Evolutionary conservation across 192 early-diverging fungal genomes (phyloP).

Genomic region (Podila verticillata): DNA sequence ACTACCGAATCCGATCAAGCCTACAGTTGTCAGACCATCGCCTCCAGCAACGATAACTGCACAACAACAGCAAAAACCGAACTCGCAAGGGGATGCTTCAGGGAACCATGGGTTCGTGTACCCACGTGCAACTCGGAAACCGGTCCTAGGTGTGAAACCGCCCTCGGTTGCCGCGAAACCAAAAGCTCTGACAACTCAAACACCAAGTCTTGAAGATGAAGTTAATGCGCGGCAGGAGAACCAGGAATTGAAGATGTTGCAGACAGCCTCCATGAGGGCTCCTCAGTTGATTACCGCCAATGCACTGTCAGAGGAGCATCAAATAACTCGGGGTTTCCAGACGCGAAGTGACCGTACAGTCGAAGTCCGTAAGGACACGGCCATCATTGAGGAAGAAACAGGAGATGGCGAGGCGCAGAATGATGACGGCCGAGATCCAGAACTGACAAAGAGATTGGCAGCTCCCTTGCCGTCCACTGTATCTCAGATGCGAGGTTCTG

Average conservation of each 20-base stretch:
- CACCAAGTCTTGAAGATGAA: no score
- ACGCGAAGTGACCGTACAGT: background rate
- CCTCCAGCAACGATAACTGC: background rate
- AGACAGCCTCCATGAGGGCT: constrained; percentile 14
- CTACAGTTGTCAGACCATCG: background rate
- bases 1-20: background rate
- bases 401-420: background rate
- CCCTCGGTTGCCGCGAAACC: constrained; percentile 33
- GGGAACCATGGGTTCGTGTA: constrained; percentile 22
- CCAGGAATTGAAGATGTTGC: constrained; percentile 1
- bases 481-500: no score
- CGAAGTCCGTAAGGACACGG: background rate
- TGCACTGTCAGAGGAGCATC: background rate
- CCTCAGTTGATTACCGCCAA: constrained; percentile 13
- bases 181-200: background rate
- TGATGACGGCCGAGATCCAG: background rate
- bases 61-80: background rate
- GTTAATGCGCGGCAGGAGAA: background rate
- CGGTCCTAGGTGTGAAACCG: constrained; percentile 18
- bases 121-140: constrained; percentile 38
- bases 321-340: constrained; percentile 7
- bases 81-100: background rate
- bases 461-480: background rate
- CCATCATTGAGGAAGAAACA: background rate
- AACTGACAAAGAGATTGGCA: background rate